Evolutionary conservation across 2,329 filamentous ascomycete genomes (phyloP).

Genomic region (Cladosporium velox): DNA sequence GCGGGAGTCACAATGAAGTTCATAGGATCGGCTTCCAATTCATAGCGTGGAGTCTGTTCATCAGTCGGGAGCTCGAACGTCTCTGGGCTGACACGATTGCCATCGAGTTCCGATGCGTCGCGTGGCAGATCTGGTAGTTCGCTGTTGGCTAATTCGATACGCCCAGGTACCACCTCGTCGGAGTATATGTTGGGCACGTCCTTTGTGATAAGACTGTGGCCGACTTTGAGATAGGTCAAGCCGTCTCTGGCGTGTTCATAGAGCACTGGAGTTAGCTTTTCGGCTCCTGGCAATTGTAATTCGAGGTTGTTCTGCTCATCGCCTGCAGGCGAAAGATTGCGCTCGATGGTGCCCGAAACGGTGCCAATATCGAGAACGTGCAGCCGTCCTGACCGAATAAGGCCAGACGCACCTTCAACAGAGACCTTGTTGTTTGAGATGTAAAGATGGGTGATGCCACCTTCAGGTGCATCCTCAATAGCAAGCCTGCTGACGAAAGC

Average conservation of each 20-base stretch:
- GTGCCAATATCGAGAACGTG: conserved; percentile 59
- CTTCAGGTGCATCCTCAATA: conserved; percentile 56
- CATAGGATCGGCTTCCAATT: conserved; percentile 41
- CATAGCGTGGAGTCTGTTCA: conserved; percentile 35
- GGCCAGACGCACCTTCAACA: conserved; percentile 56
- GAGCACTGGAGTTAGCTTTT: conserved; percentile 57
- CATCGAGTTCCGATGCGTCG: conserved; percentile 35
- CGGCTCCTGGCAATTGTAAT: conserved; percentile 49
- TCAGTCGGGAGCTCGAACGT: conserved; percentile 31
- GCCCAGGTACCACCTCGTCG: conserved; percentile 29
- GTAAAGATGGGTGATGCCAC: conserved; percentile 62
- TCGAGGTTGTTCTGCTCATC: conserved; percentile 24
- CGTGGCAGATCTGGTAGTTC: conserved; percentile 26
- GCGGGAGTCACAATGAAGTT: conserved; percentile 38
- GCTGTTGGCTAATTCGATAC: conserved; percentile 34
- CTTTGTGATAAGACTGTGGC: conserved; percentile 55
- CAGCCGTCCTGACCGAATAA: conserved; percentile 54
- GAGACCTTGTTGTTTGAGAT: conserved; percentile 59
- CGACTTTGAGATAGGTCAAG: conserved; percentile 57
- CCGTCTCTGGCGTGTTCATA: conserved; percentile 43
- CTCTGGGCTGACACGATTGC: conserved; percentile 27
- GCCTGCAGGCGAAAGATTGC: conserved; percentile 31
- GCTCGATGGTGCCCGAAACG: conserved; percentile 40
- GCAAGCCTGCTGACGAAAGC: conserved; percentile 56
- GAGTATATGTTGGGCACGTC: conserved; percentile 28